These are phyloP conservation scores for Tylopilus subfusipes DNA, from an alignment of 768 basidiomycete species.

Conservation along the genomic window DNA sequence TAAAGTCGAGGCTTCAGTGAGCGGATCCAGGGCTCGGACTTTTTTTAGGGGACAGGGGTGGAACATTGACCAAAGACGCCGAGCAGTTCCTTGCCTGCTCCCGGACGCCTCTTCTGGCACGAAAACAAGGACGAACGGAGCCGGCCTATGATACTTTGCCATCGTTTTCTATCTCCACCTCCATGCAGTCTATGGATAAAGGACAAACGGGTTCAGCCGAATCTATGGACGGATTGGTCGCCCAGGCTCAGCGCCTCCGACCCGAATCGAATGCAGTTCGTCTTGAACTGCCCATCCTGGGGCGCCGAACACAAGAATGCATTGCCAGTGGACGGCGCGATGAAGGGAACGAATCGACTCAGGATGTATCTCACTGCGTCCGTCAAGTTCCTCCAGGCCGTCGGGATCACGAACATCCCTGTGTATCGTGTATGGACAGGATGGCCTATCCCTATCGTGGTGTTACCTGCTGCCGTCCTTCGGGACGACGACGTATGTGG, in stretches of 20 bases:
- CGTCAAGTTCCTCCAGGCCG: no score
- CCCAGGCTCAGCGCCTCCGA: neutral
- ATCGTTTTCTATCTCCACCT: neutral
- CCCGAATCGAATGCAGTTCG: neutral
- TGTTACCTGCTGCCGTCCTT: neutral
- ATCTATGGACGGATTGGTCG: neutral
- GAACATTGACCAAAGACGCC: neutral
- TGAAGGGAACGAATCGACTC: neutral
- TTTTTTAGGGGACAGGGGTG: neutral
- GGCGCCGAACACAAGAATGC: constrained; percentile 3
- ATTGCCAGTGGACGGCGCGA: neutral
- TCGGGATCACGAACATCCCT: neutral
- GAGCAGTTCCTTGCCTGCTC: neutral
- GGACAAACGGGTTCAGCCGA: neutral
- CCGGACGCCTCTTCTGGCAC: neutral
- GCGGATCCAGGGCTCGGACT: neutral
- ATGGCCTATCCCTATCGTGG: neutral
- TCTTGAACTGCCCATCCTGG: constrained; percentile 8
- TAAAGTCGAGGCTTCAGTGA: neutral
- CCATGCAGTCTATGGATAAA: neutral
- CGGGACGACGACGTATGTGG: neutral
- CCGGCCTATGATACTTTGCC: neutral
- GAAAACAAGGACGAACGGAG: neutral
- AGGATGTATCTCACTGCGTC: neutral
- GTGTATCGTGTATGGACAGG: no score